phyloP scores from a whole-genome alignment of 169 alveolate species.

The Plasmodium falciparum region DNA sequence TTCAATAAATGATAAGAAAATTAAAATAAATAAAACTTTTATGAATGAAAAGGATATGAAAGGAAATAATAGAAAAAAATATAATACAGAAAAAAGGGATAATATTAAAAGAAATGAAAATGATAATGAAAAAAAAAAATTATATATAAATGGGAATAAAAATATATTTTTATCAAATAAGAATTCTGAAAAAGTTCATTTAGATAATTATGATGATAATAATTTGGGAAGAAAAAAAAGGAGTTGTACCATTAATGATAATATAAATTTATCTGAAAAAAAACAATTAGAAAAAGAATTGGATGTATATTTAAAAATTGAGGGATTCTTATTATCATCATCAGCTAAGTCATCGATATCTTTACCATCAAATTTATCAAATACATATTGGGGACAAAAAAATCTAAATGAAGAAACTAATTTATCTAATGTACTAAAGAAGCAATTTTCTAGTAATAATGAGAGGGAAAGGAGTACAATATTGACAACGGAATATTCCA shows the following conservation, averaged over 20 bases:
- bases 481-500: slow-evolving; percentile 20
- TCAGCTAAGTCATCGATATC: not conserved
- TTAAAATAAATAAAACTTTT: not conserved
- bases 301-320: slow-evolving; percentile 45
- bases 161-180: too few species aligned
- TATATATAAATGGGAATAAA: not conserved
- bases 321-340: slow-evolving; percentile 23
- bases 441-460: slow-evolving; percentile 1
- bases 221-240: not conserved
- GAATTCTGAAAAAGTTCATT: not conserved
- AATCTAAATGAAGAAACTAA: not conserved
- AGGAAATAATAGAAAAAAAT: not conserved
- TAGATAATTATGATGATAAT: not conserved
- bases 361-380: slow-evolving; percentile 9
- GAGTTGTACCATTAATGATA: slow-evolving; percentile 32
- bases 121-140: not conserved
- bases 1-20: not conserved
- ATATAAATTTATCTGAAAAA: slow-evolving; percentile 13
- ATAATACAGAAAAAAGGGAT: not conserved
- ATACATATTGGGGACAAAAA: not conserved
- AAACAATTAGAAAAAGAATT: slow-evolving; percentile 40
- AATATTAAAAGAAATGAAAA: not conserved
- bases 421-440: not conserved
- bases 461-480: slow-evolving; percentile 2
- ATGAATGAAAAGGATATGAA: not conserved